These are phyloP conservation scores for Gossypium sturtianum DNA, from an alignment of 345 rosid species.

Conservation along the genomic window DNA sequence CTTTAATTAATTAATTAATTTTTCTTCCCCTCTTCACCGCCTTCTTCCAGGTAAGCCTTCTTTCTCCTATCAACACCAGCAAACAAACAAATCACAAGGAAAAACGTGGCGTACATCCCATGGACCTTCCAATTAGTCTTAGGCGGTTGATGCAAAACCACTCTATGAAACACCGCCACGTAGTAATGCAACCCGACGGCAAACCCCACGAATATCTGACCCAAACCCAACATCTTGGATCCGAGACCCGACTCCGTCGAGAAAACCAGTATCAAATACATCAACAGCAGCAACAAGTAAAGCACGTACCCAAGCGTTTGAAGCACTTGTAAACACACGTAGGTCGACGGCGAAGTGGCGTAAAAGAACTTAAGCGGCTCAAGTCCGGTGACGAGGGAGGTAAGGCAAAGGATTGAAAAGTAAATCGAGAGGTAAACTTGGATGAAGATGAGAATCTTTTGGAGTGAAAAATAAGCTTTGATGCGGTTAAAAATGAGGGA, in stretches of 20 bases:
- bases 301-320: conserved; percentile 75
- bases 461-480: conserved; percentile 87
- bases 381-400: conserved; percentile 67
- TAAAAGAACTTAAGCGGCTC: conserved; percentile 84
- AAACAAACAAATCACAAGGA: conserved; percentile 62
- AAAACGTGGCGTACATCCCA: conserved; percentile 88
- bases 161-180: conserved; percentile 82
- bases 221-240: conserved; percentile 56
- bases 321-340: conserved; percentile 63
- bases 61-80: conserved; percentile 76
- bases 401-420: conserved; percentile 76
- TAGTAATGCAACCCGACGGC: conserved; percentile 88
- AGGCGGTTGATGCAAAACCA: conserved; percentile 75
- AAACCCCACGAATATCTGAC: conserved; percentile 64
- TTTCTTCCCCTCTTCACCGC: conserved; percentile 91
- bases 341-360: conserved; percentile 67
- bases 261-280: conserved; percentile 76
- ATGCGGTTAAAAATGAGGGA: conserved; percentile 68
- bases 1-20: conserved; percentile 21
- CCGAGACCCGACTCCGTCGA: conserved; percentile 65
- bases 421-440: conserved; percentile 92
- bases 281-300: conserved; percentile 62
- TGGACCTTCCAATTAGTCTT: conserved; percentile 90
- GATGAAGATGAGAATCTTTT: conserved; percentile 70
- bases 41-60: conserved; percentile 83